Evolutionary conservation across 1,284 basidiomycete genomes (phyloP).

Genomic region (Omphalotus olearius): DNA sequence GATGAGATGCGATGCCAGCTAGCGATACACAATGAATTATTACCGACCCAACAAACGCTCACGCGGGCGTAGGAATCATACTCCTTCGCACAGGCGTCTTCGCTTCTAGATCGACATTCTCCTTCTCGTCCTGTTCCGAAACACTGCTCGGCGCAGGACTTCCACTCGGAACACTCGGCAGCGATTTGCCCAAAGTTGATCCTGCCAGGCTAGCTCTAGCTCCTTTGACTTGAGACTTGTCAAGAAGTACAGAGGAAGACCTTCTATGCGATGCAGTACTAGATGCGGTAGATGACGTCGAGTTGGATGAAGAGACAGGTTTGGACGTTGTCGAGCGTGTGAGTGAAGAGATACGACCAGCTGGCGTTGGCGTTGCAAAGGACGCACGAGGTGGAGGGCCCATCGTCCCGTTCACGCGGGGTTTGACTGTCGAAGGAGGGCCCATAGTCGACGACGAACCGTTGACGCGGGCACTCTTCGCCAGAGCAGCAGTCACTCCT

Average conservation of each 20-base stretch:
- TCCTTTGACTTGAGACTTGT: neutral
- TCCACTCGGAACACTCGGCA: slow-evolving; percentile 5
- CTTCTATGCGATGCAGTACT: slow-evolving; percentile 8
- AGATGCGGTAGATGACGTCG: slow-evolving; percentile 1
- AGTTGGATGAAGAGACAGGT: neutral
- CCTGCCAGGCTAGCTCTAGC: neutral
- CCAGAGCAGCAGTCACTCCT: slow-evolving; percentile 2
- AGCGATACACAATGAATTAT: neutral
- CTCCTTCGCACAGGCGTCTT: slow-evolving; percentile 4
- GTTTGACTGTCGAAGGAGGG: slow-evolving; percentile 9
- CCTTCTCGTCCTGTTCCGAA: slow-evolving; percentile 12
- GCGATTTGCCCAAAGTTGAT: neutral
- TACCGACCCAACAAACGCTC: neutral
- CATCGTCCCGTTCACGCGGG: slow-evolving; percentile 8
- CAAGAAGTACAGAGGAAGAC: slow-evolving; percentile 4
- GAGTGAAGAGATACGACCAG: slow-evolving; percentile 7
- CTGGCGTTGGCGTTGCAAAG: slow-evolving; percentile 11
- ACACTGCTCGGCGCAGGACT: slow-evolving; percentile 1
- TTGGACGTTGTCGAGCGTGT: slow-evolving; percentile 7
- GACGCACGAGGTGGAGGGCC: slow-evolving; percentile 10
- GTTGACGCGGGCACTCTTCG: slow-evolving; percentile 13
- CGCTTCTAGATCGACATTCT: slow-evolving; percentile 6
- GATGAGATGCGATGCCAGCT: neutral
- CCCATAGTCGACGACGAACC: slow-evolving; percentile 3
- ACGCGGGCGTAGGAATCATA: slow-evolving; percentile 13